phyloP scores from a whole-genome alignment of 2,329 filamentous ascomycete genomes.

The Pseudohalonectria lignicola region DNA sequence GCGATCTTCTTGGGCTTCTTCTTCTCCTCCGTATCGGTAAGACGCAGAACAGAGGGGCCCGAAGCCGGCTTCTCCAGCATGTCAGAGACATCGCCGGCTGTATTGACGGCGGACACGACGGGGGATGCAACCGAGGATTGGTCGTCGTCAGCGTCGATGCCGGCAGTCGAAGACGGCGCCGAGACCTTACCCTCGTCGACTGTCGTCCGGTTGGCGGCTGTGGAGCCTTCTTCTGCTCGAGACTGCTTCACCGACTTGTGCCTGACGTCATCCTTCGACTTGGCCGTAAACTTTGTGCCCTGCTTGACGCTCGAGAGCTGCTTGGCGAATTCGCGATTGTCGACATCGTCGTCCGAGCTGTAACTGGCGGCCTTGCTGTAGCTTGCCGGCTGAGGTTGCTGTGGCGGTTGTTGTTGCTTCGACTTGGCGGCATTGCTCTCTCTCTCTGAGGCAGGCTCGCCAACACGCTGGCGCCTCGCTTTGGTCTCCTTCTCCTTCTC shows the following conservation, averaged over 20 bases:
- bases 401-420: constrained; percentile 15
- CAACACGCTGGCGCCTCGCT: constrained; percentile 27
- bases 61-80: constrained; percentile 71
- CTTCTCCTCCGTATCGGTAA: constrained; percentile 50
- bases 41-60: constrained; percentile 64
- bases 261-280: constrained; percentile 49
- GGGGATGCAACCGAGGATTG: constrained; percentile 59
- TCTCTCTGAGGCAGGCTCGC: constrained; percentile 4
- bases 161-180: constrained; percentile 58
- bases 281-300: constrained; percentile 48
- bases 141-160: constrained; percentile 72
- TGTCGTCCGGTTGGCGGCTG: constrained; percentile 19
- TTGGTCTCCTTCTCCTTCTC: constrained; percentile 21
- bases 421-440: constrained; percentile 17
- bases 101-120: constrained; percentile 38
- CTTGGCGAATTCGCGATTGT: constrained; percentile 66
- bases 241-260: constrained; percentile 62
- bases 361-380: constrained; percentile 21
- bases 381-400: constrained; percentile 13
- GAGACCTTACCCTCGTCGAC: constrained; percentile 37
- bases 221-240: constrained; percentile 35
- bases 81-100: constrained; percentile 64
- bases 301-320: constrained; percentile 62
- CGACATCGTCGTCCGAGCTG: constrained; percentile 44
- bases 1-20: constrained; percentile 52